Conservation (phyloP, 2,329 filamentous ascomycete species). For the Sclerotinia glacialis region DNA sequence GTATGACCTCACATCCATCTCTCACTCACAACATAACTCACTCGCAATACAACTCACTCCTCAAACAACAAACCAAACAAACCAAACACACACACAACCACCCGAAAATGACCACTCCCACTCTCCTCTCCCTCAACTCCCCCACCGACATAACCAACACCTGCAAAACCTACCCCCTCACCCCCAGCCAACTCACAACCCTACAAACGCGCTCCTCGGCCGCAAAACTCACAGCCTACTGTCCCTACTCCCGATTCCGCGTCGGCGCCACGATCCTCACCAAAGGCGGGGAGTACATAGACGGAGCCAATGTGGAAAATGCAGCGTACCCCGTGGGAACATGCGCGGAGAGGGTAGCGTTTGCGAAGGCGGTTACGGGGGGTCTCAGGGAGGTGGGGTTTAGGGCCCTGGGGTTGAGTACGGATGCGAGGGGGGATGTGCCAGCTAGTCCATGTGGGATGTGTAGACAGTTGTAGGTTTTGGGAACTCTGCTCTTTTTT, state of each 20-base stretch:
- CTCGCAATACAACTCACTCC: not conserved
- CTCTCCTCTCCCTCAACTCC: not conserved
- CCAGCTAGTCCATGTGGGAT: constrained; percentile 84
- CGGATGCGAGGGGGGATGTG: constrained; percentile 60
- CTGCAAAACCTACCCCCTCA: constrained; percentile 48
- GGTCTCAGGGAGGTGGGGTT: constrained; percentile 47
- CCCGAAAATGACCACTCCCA: not conserved
- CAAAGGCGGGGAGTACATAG: constrained; percentile 46
- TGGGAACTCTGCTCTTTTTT: not conserved
- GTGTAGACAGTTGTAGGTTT: constrained; percentile 82
- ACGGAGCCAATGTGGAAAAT: constrained; percentile 91
- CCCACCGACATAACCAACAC: constrained; percentile 1
- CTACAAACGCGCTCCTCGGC: constrained; percentile 66
- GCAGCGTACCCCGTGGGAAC: constrained; percentile 88
- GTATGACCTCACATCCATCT: not conserved
- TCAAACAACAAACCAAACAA: too few species aligned
- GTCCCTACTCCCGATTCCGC: constrained; percentile 67
- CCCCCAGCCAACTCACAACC: constrained; percentile 59
- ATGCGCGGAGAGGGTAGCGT: constrained; percentile 88
- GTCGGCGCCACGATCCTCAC: constrained; percentile 81
- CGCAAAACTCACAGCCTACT: constrained; percentile 80
- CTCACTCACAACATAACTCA: not conserved
- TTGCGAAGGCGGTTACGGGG: constrained; percentile 70
- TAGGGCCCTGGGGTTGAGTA: constrained; percentile 80
- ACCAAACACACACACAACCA: too few species aligned